A percentile compares a stretch with the other conserved stretches of the same genome.
Evolutionary conservation across 225 moss, liverwort and hornwort genomes (phyloP).

Genomic region (Antitrichia curtipendula): DNA sequence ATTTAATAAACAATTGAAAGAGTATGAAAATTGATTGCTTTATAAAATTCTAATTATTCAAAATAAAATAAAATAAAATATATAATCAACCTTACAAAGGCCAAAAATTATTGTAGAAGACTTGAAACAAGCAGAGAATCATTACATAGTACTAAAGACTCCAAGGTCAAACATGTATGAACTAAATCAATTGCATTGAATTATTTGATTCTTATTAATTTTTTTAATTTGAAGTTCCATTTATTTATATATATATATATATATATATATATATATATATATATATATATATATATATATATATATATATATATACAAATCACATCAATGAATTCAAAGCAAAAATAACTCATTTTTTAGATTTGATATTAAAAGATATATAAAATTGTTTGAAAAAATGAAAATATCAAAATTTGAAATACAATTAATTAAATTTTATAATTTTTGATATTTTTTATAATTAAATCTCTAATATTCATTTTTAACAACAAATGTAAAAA

Average conservation of each 20-base stretch:
- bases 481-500: background rate
- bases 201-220: too few species aligned
- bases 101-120: background rate
- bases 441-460: rapidly evolving
- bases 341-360: background rate
- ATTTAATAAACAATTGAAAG: background rate
- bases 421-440: too few species aligned
- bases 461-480: background rate
- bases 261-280: too few species aligned
- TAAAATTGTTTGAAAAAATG: rapidly evolving
- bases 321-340: too few species aligned
- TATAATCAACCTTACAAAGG: background rate
- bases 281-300: too few species aligned
- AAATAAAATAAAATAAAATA: background rate
- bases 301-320: background rate
- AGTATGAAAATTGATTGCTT: background rate
- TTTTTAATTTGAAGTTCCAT: too few species aligned
- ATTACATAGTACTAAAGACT: background rate
- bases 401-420: background rate
- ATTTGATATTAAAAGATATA: too few species aligned
- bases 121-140: background rate
- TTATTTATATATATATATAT: too few species aligned
- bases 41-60: rapidly evolving
- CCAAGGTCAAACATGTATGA: background rate
- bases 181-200: background rate